A percentile compares a stretch with the other conserved stretches of the same genome.
These are phyloP conservation scores for Rosa multiflora DNA, from an alignment of 306 rosid genomes.

Conservation along the genomic window DNA sequence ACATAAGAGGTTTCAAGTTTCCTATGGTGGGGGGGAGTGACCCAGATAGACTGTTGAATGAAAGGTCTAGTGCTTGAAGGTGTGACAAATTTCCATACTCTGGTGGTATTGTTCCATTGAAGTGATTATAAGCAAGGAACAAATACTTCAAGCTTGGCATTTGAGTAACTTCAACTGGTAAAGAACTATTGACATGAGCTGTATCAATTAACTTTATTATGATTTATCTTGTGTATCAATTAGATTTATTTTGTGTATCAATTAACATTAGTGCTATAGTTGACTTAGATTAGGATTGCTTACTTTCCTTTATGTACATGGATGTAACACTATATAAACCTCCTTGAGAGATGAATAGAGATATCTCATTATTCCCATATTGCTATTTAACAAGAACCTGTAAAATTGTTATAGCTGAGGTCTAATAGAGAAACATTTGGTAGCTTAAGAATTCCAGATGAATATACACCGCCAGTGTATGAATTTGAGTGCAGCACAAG, in stretches of 20 bases:
- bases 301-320: too few species aligned
- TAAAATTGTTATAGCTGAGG: slow-evolving; percentile 63
- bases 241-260: too few species aligned
- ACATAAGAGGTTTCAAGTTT: slow-evolving; percentile 65
- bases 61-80: slow-evolving; percentile 86
- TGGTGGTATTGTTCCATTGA: slow-evolving; percentile 63
- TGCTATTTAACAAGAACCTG: slow-evolving; percentile 37
- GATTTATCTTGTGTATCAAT: too few species aligned
- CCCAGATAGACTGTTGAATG: slow-evolving; percentile 64
- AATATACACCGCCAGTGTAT: slow-evolving; percentile 58
- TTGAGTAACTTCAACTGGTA: slow-evolving; percentile 64
- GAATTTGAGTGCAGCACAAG: slow-evolving; percentile 64
- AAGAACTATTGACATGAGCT: slow-evolving; percentile 6
- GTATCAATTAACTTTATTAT: too few species aligned
- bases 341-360: too few species aligned
- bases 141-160: slow-evolving; percentile 58
- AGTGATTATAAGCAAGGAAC: slow-evolving; percentile 62
- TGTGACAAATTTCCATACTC: slow-evolving; percentile 54
- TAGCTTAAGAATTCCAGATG: slow-evolving; percentile 68
- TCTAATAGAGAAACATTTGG: slow-evolving; percentile 57
- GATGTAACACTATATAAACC: too few species aligned
- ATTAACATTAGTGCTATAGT: too few species aligned
- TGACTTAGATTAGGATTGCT: too few species aligned
- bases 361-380: too few species aligned
- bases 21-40: slow-evolving; percentile 71